These are phyloP conservation scores for Hippophae tibetana DNA, from an alignment of 306 rosid genomes.

Conservation along the genomic window DNA sequence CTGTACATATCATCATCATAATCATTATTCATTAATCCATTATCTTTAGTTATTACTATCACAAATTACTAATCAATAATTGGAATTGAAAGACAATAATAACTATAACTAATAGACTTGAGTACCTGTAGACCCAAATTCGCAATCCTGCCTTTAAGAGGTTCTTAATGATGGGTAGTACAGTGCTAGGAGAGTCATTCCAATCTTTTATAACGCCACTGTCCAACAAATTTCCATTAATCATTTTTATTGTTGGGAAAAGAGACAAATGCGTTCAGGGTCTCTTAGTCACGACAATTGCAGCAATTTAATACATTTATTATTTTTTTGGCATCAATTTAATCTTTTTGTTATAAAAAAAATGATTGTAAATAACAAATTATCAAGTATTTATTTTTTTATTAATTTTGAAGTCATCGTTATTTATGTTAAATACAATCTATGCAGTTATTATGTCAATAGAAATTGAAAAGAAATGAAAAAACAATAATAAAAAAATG, in stretches of 20 bases:
- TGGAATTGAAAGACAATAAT: not conserved
- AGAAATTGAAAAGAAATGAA: too few relatives aligned
- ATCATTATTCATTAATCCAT: not conserved
- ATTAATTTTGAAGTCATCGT: too few relatives aligned
- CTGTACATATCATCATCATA: slow-evolving; percentile 16
- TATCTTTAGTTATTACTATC: not conserved
- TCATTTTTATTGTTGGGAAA: not conserved
- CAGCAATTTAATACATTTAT: too few relatives aligned
- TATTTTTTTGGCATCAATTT: too few relatives aligned
- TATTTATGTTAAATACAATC: too few relatives aligned
- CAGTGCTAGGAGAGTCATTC: slow-evolving; percentile 40
- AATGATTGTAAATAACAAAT: too few relatives aligned
- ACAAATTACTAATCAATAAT: not conserved
- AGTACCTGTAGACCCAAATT: slow-evolving; percentile 59
- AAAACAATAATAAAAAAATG: too few relatives aligned
- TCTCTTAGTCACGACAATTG: too few relatives aligned
- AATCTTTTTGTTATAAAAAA: too few relatives aligned
- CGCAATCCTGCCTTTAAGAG: slow-evolving; percentile 49
- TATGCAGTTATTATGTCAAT: too few relatives aligned
- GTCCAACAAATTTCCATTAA: not conserved
- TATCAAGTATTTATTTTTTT: too few relatives aligned
- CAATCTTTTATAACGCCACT: slow-evolving; percentile 39
- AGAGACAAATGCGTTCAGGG: too few relatives aligned
- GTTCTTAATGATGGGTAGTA: slow-evolving; percentile 36
- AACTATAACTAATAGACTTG: not conserved